Conservation (phyloP, 164 flowering plant genomes). For the Pachysandra terminalis region DNA sequence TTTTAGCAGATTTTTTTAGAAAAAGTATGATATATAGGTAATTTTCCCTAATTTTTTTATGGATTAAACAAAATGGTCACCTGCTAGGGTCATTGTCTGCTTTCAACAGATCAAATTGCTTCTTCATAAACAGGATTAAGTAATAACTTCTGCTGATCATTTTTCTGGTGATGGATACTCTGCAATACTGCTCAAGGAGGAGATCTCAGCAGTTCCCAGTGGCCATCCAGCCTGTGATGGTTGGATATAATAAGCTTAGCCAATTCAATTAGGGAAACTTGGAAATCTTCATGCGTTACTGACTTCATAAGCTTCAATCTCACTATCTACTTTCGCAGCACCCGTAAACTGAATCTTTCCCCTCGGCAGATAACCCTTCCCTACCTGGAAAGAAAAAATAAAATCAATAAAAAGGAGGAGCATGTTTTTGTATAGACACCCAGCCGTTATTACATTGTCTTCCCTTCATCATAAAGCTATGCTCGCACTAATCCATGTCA, state of each 20-base stretch:
- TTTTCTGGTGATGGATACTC: slow-evolving; percentile 18
- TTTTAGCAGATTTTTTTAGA: no score
- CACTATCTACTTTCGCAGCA: slow-evolving; percentile 20
- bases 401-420: no score
- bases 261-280: slow-evolving; percentile 38
- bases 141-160: slow-evolving; percentile 25
- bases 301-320: slow-evolving; percentile 32
- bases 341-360: slow-evolving; percentile 35
- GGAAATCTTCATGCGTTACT: slow-evolving; percentile 58
- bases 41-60: no score
- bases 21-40: no score
- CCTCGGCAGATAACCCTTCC: slow-evolving; percentile 55
- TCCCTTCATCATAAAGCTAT: no score
- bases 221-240: slow-evolving; percentile 19
- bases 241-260: slow-evolving; percentile 29
- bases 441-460: no score
- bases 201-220: slow-evolving; percentile 20
- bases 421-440: no score
- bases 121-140: slow-evolving; percentile 28
- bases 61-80: no score
- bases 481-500: no score
- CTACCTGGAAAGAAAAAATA: slow-evolving; percentile 40
- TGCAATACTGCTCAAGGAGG: slow-evolving; percentile 21
- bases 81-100: slow-evolving; percentile 32
- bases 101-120: slow-evolving; percentile 26